phyloP scores from a whole-genome alignment of 352 stramenopile genomes.

The Pythium volutum region DNA sequence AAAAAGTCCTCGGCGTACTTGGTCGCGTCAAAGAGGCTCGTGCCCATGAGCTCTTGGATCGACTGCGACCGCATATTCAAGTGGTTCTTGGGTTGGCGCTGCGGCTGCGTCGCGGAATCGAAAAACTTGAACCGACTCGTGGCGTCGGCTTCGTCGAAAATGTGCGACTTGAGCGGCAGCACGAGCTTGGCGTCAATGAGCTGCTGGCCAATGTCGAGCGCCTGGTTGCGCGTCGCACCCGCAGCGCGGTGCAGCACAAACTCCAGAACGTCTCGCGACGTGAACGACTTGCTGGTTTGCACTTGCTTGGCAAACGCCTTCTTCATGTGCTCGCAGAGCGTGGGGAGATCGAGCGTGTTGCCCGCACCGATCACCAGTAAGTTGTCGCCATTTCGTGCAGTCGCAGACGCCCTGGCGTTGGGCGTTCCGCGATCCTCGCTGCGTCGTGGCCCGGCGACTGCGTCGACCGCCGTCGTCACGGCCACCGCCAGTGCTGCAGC shows the following conservation, averaged over 20 bases:
- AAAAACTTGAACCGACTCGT: conserved; percentile 60
- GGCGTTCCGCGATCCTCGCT: background rate
- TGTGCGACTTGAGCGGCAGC: conserved; percentile 69
- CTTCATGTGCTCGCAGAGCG: conserved; percentile 72
- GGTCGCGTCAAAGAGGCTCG: conserved; percentile 53
- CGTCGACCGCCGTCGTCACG: background rate
- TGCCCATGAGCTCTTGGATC: conserved; percentile 81
- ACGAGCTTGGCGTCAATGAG: conserved; percentile 73
- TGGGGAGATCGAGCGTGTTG: conserved; percentile 50
- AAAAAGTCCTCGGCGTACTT: conserved; percentile 82
- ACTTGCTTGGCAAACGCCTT: conserved; percentile 63
- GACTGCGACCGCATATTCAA: conserved; percentile 63
- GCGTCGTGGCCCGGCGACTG: background rate
- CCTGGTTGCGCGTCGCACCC: conserved; percentile 32
- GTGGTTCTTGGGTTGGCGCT: conserved; percentile 65
- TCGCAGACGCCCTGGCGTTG: background rate
- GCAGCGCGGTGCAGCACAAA: conserved; percentile 50
- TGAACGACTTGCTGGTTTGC: conserved; percentile 77
- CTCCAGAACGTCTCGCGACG: conserved; percentile 60
- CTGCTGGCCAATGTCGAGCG: conserved; percentile 57
- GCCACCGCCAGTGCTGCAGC: background rate
- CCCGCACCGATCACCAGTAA: conserved; percentile 23
- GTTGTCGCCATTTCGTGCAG: background rate
- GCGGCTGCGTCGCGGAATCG: conserved; percentile 39
- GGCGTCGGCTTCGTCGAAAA: conserved; percentile 59